phyloP scores from a whole-genome alignment of 179 eudicot genomes.

The Kewa caespitosa region DNA sequence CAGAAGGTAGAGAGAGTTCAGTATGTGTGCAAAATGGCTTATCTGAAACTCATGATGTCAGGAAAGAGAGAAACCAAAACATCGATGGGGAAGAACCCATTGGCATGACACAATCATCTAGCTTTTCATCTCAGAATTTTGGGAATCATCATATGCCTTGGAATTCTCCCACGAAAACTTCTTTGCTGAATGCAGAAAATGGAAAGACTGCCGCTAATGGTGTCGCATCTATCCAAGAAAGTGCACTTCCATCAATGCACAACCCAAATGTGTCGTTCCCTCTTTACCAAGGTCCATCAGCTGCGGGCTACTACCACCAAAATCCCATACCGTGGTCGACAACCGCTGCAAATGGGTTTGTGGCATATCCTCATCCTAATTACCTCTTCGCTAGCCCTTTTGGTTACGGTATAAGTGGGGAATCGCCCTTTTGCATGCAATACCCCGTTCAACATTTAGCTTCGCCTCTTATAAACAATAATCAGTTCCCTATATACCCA shows the following conservation, averaged over 20 bases:
- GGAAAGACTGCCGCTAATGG: slow-evolving; percentile 36
- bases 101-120: slow-evolving; percentile 23
- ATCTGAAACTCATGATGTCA: slow-evolving; percentile 34
- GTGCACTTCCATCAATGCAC: slow-evolving; percentile 49
- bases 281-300: slow-evolving; percentile 61
- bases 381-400: slow-evolving; percentile 55
- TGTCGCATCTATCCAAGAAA: slow-evolving; percentile 42
- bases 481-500: slow-evolving; percentile 63
- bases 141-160: slow-evolving; percentile 22
- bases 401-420: slow-evolving; percentile 60
- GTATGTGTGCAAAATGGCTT: slow-evolving; percentile 30
- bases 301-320: slow-evolving; percentile 74
- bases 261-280: slow-evolving; percentile 59
- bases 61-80: slow-evolving; percentile 29
- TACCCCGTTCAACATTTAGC: slow-evolving; percentile 62
- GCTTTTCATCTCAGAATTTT: slow-evolving; percentile 19
- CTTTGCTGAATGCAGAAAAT: slow-evolving; percentile 33
- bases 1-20: slow-evolving; percentile 54
- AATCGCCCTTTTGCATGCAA: slow-evolving; percentile 61
- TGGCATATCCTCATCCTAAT: slow-evolving; percentile 62
- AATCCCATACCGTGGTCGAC: slow-evolving; percentile 70
- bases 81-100: slow-evolving; percentile 24
- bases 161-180: slow-evolving; percentile 30
- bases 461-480: slow-evolving; percentile 52
- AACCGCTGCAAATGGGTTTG: slow-evolving; percentile 63